Conservation (phyloP, 2,329 filamentous ascomycete genomes). For the Fusarium beomiforme region DNA sequence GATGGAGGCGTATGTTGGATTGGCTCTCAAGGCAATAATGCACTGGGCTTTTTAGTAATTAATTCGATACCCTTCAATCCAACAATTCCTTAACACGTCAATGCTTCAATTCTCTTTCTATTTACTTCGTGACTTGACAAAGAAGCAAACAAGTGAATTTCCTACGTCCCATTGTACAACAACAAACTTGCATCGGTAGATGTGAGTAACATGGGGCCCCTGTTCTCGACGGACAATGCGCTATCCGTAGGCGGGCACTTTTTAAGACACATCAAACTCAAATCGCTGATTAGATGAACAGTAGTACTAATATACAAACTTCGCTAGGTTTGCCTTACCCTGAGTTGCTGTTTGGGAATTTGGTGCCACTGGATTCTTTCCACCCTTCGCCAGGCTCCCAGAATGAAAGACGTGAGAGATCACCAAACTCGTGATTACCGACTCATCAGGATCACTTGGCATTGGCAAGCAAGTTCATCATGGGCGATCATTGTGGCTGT, state of each 20-base stretch:
- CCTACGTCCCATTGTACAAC: neutral
- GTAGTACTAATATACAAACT: neutral
- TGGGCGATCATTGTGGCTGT: constrained; percentile 22
- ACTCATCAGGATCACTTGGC: constrained; percentile 8
- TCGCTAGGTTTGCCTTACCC: neutral
- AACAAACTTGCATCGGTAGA: constrained; percentile 24
- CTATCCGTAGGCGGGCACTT: neutral
- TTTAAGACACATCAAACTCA: neutral
- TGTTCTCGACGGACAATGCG: neutral
- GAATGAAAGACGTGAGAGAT: neutral
- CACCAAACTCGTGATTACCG: constrained; percentile 4
- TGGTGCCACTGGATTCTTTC: neutral
- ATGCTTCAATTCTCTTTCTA: neutral
- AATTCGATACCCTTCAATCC: constrained; percentile 46
- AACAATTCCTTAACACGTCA: constrained; percentile 30
- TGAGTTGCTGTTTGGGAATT: neutral
- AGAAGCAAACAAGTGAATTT: neutral
- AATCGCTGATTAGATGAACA: neutral
- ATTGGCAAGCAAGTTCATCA: neutral
- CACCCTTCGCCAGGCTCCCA: too few relatives aligned
- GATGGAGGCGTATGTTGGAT: constrained; percentile 39
- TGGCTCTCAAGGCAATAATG: constrained; percentile 39
- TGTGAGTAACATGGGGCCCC: neutral
- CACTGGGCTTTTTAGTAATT: constrained; percentile 44
- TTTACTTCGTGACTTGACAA: neutral